These are phyloP conservation scores for Notholithocarpus densiflorus DNA, from an alignment of 306 rosid genomes.

Conservation along the genomic window DNA sequence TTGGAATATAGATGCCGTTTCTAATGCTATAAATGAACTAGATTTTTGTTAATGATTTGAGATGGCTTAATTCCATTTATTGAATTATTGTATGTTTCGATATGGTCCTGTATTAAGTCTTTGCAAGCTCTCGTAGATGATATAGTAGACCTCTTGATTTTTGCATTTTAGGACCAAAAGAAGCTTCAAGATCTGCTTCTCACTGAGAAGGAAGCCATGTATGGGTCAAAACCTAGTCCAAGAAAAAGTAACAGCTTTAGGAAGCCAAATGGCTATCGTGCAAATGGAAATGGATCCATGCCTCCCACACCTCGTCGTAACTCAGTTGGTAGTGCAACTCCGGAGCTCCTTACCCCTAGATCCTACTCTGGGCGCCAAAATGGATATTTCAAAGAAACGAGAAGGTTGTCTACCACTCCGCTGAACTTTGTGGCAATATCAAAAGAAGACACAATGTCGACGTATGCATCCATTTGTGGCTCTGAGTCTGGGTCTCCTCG, in stretches of 20 bases:
- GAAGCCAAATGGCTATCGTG: slow-evolving; percentile 64
- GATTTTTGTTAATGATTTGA: neutral
- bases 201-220: slow-evolving; percentile 86
- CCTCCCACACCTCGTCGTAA: slow-evolving; percentile 89
- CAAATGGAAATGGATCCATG: slow-evolving; percentile 84
- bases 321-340: slow-evolving; percentile 66
- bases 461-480: slow-evolving; percentile 67
- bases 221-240: slow-evolving; percentile 95
- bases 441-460: slow-evolving; percentile 89
- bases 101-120: neutral
- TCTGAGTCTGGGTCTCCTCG: slow-evolving; percentile 92
- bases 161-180: slow-evolving; percentile 75
- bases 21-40: neutral
- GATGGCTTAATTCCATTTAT: neutral
- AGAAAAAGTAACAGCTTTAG: slow-evolving; percentile 78
- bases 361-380: slow-evolving; percentile 91
- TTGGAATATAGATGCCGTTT: neutral
- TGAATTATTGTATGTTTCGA: neutral
- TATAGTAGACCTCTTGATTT: neutral
- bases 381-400: slow-evolving; percentile 80
- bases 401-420: slow-evolving; percentile 83
- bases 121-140: neutral
- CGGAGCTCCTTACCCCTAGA: slow-evolving; percentile 79
- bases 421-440: slow-evolving; percentile 81
- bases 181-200: slow-evolving; percentile 88